Evolutionary conservation across 2,329 filamentous ascomycete genomes (phyloP).

Genomic region (Calonectria montana): DNA sequence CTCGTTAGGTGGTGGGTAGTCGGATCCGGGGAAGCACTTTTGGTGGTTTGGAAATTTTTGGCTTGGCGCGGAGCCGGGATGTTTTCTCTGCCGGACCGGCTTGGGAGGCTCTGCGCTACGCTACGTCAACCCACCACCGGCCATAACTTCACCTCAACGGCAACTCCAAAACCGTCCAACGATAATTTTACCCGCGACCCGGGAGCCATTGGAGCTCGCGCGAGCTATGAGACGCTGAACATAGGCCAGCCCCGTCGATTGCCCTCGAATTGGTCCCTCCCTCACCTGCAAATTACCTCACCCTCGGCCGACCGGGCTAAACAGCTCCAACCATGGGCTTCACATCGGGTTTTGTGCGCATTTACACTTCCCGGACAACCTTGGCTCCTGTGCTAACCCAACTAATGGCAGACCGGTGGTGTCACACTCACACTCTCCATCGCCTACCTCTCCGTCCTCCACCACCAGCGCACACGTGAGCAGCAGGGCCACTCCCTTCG

Average conservation of each 20-base stretch:
- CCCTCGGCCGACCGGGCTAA: constrained; percentile 34
- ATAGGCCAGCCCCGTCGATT: constrained; percentile 35
- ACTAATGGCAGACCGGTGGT: constrained; percentile 71
- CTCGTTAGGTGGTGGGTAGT: constrained; percentile 23
- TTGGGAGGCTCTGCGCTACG: constrained; percentile 37
- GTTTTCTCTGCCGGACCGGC: constrained; percentile 40
- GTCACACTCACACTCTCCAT: constrained; percentile 79
- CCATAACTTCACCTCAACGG: constrained; percentile 35
- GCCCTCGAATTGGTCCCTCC: constrained; percentile 33
- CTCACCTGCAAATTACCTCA: constrained; percentile 45
- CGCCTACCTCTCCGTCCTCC: constrained; percentile 77
- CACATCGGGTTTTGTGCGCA: constrained; percentile 77
- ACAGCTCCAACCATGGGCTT: constrained; percentile 72
- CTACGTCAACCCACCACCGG: constrained; percentile 44
- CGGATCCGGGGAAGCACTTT: constrained; percentile 31
- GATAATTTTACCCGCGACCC: constrained; percentile 28
- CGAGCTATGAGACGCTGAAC: constrained; percentile 47
- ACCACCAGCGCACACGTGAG: constrained; percentile 76
- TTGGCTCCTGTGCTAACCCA: neutral
- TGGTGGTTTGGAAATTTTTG: constrained; percentile 49
- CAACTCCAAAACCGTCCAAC: constrained; percentile 19
- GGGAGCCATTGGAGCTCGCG: constrained; percentile 43
- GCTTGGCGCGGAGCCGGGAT: constrained; percentile 43
- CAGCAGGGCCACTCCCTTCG: constrained; percentile 67
- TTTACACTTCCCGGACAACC: neutral